Evolutionary conservation across 78 protist species (phyloP), one percentile per base, ranked within the genome.

Genomic region (Dictyostelium discoideum): DNA sequence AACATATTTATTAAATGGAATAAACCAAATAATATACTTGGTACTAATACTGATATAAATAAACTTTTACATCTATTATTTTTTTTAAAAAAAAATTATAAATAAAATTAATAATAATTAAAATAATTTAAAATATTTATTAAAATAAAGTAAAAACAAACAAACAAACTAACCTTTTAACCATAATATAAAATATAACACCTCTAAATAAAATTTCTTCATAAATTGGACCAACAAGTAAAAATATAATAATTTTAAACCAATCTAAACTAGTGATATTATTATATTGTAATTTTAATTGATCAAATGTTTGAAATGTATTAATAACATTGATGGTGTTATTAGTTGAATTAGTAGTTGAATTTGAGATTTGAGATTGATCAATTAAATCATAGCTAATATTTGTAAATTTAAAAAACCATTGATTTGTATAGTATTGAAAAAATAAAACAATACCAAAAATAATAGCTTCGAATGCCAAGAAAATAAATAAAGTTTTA

Each of bases 201-300:
- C 93, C 93, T 40, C 93, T 74, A 78, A 87, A 87, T 5, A 74
- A 54, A 54, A 87, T 9, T 40, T 87, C 93, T 77, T 87, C 93
- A 77, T 26, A 60, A 39, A 78, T n/a, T 29, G 93, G 93, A 18
- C 73, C 76, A 9, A 57, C 16, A 7, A 87, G 60, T 18, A 39
- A 24, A 60, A 44, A 83, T 83, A 37, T 20, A 24, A 57, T 3
- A 20, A 83, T 44, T 57, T 57, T 83, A 5, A 4, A 14, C 60
- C 24, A 57, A 57, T 57, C 87, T 5, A 81, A 48, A 13, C 14
- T 11, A 11, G 16, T 50, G 2, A 50, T 26, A 44, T 20, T 81
- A 20, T 50, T 37, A 50, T 37, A 26, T 26, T n/a, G 60, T 4
- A 7, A 4, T 81, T 81, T 81, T 22, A 81, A 24, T 81, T 81